phyloP scores from a whole-genome alignment of 192 early-diverging fungal species.

The Oehlia diaphana region DNA sequence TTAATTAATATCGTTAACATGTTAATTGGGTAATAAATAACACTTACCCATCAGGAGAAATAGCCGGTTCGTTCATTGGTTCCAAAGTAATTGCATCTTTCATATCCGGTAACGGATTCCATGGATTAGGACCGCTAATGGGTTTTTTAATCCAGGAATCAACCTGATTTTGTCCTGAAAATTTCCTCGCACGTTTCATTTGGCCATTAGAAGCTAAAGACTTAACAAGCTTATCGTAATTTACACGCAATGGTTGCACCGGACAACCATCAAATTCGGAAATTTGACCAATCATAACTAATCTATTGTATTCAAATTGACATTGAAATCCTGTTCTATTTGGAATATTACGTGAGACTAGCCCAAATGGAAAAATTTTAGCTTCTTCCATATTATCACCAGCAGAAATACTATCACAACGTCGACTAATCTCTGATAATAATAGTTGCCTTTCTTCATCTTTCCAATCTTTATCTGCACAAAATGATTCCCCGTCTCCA shows the following conservation, averaged over 20 bases:
- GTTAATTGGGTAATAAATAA: not conserved
- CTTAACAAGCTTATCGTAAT: slow-evolving; percentile 6
- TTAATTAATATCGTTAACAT: not conserved
- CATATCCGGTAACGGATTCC: slow-evolving; percentile 8
- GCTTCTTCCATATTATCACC: not conserved
- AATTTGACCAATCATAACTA: not conserved
- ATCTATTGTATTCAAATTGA: not conserved
- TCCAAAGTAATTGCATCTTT: slow-evolving; percentile 3
- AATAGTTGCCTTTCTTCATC: slow-evolving; percentile 2
- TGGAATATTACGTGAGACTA: slow-evolving; percentile 2
- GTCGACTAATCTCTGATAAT: not conserved
- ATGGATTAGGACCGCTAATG: not conserved
- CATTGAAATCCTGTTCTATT: slow-evolving; percentile 15
- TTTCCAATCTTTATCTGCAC: not conserved
- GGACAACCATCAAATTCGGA: not conserved
- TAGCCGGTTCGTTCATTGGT: not conserved
- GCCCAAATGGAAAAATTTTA: not conserved
- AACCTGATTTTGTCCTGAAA: not conserved
- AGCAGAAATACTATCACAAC: not conserved
- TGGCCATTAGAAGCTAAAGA: not conserved
- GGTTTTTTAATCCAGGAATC: not conserved
- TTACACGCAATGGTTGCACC: not conserved
- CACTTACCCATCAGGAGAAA: not conserved
- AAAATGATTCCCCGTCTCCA: not conserved
- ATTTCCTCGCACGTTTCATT: slow-evolving; percentile 10